Evolutionary conservation across 306 rosid genomes (phyloP), one percentile per base, ranked within the genome.

Genomic region (Lablab purpureus): DNA sequence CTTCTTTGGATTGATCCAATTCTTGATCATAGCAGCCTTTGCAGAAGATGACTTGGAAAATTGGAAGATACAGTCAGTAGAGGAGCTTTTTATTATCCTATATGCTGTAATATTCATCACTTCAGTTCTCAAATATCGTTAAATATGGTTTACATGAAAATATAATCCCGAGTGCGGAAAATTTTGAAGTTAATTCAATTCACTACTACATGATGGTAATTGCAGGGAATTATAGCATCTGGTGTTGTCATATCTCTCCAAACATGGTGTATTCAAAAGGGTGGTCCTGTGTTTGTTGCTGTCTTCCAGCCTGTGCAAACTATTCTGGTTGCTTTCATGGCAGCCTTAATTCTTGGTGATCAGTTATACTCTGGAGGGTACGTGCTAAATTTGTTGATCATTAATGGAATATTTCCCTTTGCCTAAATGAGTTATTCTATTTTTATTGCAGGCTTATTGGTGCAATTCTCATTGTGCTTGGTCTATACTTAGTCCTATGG

Each of bases 1-100:
- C 83, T 92, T 92, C 86, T 83, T 90, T 70, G 93, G 97, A 80
- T 85, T 92, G 90, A 79, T 92, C 49, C 91, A 92, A 79, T 92
- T 92, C 90, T 74, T 88, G 78, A 73, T 87, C 81, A 92, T 88
- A 47, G 92, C 91, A 70, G 91, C 88, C 14, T 78, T 90, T 34
- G 75, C 80, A 45, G 94, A 88, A 83, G 83, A 87, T 28, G 91
- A 85, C 66, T 56, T 79, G 37, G 89, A 88, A 43, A 83, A 75
- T 52, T 90, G 97, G 97, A 88, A 85, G 75, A 87, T 92, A 75
- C 74, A 79, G 67, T 87, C 90, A 7, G 27, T 72, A n/a, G 88
- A 86, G 47, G 97, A 88, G 83, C 82, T 92, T 62, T 75, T 80
- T 36, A 84, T 89, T 40, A 87, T 90, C 67, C 73, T 91, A 84